Base-by-base conservation (phyloP, 768 basidiomycete genomes). In the Cystoderma amianthinum region DNA sequence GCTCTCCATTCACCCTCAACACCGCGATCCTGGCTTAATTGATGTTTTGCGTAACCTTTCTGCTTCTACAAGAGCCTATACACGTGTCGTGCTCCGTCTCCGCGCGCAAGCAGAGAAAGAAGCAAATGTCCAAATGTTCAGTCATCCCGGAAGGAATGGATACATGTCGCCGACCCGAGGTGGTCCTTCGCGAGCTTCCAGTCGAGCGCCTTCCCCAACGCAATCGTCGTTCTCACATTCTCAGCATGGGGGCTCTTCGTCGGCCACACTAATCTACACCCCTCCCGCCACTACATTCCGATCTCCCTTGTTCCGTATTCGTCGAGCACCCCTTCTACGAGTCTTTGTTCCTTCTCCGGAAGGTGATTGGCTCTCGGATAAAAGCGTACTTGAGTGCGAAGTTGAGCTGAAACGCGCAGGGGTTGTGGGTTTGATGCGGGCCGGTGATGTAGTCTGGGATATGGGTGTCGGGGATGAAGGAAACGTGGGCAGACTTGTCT, bases 401-500 rank as follows among this genome's bases (percentile, higher is more conserved):
- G 76, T 73, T 1, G 90, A 93, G 64, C 69, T 86, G 48, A 78
- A 76, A 47, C 67, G 76, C 9, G 80, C 85, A 5, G 85, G 82
- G 1, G 71, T 89, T 24, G 48, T 69, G 49, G 67, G 67, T 32
- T 58, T 87, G 34, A 58, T 93, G 59, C 69, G 82, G 36, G 66
- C 79, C 20, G 89, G 89, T 1, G 89, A 93, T 56, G 78, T 91
- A 1, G 77, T 92, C 11, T 92, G 89, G 87, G 90, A 92, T 51
- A 69, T 82, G 11, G 90, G 88, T 3, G 85, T 86, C 1, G 83
- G 85, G 6, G 88, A 91, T 54, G 88, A 92, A 55, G 85, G 82
- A 1, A 91, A 92, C 57, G 71, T 81, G 5, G 89, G 89, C n/a
- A 64, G 85, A 47, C 55, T 91, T 59, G 69, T 90, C 6, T 92